Base-by-base conservation (phyloP, 306 rosid species). In the Begonia peltatifolia region DNA sequence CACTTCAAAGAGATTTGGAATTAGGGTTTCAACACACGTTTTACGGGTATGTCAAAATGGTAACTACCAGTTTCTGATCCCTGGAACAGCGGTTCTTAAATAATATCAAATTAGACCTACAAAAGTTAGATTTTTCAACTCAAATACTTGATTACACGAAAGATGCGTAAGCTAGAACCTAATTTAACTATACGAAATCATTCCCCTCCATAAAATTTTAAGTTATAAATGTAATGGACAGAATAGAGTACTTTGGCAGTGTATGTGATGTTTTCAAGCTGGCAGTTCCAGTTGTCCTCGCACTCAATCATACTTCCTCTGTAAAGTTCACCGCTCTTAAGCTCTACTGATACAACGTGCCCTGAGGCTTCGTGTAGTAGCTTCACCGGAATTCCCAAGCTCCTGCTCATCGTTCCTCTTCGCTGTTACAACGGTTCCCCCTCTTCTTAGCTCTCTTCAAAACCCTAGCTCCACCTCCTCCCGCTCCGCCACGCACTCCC, bases 231-330 rank as follows among this genome's bases (percentile, higher is more conserved):
- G 59, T 9, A 11, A n/a, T 10, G 6, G 3, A 41, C 23, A 43
- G 41, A 16, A 23, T 47, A 13, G 0, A n/a, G 23, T 11, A 87
- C 99, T 84, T 83, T 90, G n/a, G 99, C 95, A 20, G 99, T 90
- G 78, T 76, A 90, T 74, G 99, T 90, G 66, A 90, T 90, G 76
- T 75, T 90, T 73, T 90, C 99, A 48, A 90, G 99, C 71, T 90
- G 99, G 67, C 95, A 90, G 69, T 86, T 90, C 99, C 95, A 90
- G 72, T 90, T 90, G 64, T 90, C 99, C 66, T 90, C 99, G 52
- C 99, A 90, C 74, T 90, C 99, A 30, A 90, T 64, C 95, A 90
- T 83, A 67, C 90, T 80, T 22, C 99, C 99, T 71, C 99, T 75
- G 60, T 90, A 86, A 47, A 90, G 95, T 76, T 90, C 99, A 3